Conservation (phyloP, 768 basidiomycete genomes). For the Boletellus ananiceps region DNA sequence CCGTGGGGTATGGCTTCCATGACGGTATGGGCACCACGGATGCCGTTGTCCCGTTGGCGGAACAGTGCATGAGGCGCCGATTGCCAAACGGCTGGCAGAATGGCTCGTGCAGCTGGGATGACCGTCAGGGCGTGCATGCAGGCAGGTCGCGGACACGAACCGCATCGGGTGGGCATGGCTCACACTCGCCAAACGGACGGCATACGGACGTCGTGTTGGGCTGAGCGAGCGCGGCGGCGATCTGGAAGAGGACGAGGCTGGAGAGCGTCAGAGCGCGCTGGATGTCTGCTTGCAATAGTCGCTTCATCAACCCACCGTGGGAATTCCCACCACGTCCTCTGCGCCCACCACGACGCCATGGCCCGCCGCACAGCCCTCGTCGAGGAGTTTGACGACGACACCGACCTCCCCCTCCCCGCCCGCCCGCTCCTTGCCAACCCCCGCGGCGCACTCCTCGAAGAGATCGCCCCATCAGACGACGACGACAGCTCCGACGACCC, state of each 20-base stretch:
- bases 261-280: no score
- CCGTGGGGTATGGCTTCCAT: conserved; percentile 9
- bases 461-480: conserved; percentile 56
- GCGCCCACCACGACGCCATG: conserved; percentile 39
- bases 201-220: conserved; percentile 31
- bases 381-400: conserved; percentile 91
- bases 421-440: conserved; percentile 59
- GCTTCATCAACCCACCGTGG: conserved; percentile 22
- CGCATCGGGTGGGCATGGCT: conserved; percentile 58
- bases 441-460: conserved; percentile 74
- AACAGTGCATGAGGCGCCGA: conserved; percentile 82
- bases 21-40: conserved; percentile 20
- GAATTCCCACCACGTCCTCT: conserved; percentile 13
- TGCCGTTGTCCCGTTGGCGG: conserved; percentile 31
- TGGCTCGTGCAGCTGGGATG: conserved; percentile 69
- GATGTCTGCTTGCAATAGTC: conserved; percentile 14
- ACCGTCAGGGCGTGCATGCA: conserved; percentile 4
- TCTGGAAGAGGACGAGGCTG: conserved; percentile 8
- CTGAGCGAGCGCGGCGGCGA: conserved; percentile 7
- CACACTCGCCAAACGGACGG: conserved; percentile 53
- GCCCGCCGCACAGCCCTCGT: conserved; percentile 64
- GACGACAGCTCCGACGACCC: conserved; percentile 36
- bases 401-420: conserved; percentile 78
- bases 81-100: conserved; percentile 97
- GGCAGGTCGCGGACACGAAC: conserved; percentile 36